Evolutionary conservation across 306 rosid species (phyloP).

Genomic region (Prunus padus): DNA sequence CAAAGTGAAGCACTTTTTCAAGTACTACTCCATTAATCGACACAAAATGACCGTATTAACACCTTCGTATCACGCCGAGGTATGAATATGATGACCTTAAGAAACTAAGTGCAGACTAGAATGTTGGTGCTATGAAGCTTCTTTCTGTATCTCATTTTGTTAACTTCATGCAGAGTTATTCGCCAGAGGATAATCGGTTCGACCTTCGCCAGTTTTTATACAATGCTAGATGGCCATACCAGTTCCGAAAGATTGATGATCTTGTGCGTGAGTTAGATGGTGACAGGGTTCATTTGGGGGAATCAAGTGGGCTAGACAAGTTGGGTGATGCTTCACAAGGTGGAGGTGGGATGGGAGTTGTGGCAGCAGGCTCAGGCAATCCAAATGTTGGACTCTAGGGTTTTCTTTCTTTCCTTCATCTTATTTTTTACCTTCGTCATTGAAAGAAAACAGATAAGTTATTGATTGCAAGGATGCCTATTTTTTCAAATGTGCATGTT

Average conservation of each 20-base stretch:
- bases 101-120: background rate
- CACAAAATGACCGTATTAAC: slow-evolving; percentile 92
- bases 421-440: background rate
- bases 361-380: slow-evolving; percentile 91
- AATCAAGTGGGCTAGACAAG: slow-evolving; percentile 39
- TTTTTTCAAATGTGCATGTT: background rate
- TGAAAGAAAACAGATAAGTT: background rate
- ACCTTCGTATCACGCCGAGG: slow-evolving; percentile 98
- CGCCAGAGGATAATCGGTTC: slow-evolving; percentile 89
- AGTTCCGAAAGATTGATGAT: slow-evolving; percentile 81
- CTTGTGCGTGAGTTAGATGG: slow-evolving; percentile 60
- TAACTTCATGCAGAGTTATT: slow-evolving; percentile 67
- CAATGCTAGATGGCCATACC: slow-evolving; percentile 90
- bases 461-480: background rate
- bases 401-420: background rate
- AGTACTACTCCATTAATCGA: slow-evolving; percentile 86
- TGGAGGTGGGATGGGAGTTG: slow-evolving; percentile 88
- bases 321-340: slow-evolving; percentile 39
- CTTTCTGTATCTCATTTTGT: background rate
- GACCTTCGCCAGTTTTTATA: slow-evolving; percentile 91
- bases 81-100: slow-evolving; percentile 34
- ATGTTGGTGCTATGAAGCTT: background rate
- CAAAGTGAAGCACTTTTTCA: slow-evolving; percentile 91
- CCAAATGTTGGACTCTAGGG: slow-evolving; percentile 69
- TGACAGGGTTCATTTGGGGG: slow-evolving; percentile 39